Evolutionary conservation across 108 stramenopile genomes (phyloP), one percentile per base, ranked within the genome.

Genomic region (Pseudonitzschia multistriata): DNA sequence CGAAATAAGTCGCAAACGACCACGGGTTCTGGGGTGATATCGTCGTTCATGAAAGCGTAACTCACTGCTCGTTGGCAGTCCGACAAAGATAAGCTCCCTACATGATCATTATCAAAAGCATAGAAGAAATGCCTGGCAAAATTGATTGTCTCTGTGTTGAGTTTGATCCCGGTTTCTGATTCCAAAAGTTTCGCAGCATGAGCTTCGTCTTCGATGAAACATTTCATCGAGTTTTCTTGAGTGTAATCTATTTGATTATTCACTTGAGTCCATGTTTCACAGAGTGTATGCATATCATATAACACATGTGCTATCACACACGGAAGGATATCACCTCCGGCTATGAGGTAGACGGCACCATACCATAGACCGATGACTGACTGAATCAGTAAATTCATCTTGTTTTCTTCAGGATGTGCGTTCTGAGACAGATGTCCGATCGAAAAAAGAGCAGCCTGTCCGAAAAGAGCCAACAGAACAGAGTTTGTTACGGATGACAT

Each of bases 191-290:
- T 21, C 17, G 77, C 54, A 0, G 67, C 76, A 25, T 34, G 19
- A 36, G 47, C 15, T 28, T 77, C 74, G 1, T 37, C 19, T 15
- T 59, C 14, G 11, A 31, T 8, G 0, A 63, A 19, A 13, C 34
- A 4, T 40, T 62, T 35, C 56, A 52, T 47, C 0, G 49, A 75
- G 21, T 62, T 47, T 29, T 78, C 60, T 61, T 81, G 59, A 14
- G 76, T 74, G 67, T 82, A 85, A 50, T 85, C 85, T 79, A 82
- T 78, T 49, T 85, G 85, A 19, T 79, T 69, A 60, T 85, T 85
- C 7, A 79, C 67, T 10, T 24, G 5, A 39, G 67, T 55, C 85
- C 85, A 85, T 15, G 81, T 80, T 0, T 61, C 50, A 13, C 75
- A 68, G 28, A 85, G 63, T 11, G 79, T 62, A 55, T 85, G 79